Base-by-base conservation (phyloP, 2,329 filamentous ascomycete genomes). In the Tolypocladium album region DNA sequence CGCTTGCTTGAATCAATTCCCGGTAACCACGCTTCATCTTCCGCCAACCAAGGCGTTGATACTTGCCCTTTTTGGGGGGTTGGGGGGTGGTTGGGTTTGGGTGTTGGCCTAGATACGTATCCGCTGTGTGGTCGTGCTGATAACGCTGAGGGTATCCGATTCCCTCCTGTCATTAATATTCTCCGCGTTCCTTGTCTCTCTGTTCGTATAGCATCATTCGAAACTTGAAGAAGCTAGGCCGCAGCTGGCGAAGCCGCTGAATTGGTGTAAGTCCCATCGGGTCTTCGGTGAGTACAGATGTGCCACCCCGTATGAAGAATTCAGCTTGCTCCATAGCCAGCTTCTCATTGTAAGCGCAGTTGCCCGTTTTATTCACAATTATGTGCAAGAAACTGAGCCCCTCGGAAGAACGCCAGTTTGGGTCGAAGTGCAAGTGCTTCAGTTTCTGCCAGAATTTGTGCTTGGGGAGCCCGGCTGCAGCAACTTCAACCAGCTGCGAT, bases 351-450 rank as follows among this genome's bases (percentile, higher is more conserved):
- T 52, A 59, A 1, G 20, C 52, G 15, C 42, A 9, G 5, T 2
- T 55, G 31, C 42, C 24, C 39, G 62, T 9, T 13, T 57, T 58
- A 5, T 58, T 11, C 39, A 64, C 58, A 22, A 64, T 59, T 6
- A 56, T 55, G 31, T 64, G 63, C 17, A 64, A 17, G 4, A 59
- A 58, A 2, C 27, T 43, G 24, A n/a, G 4, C 43, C 63, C 36
- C 43, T 39, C 12, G 6, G 6, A 22, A 17, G 56, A 47, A 9
- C 55, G 38, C 15, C 57, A 64, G 9, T 52, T 9, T 13, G 62
- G 57, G 12, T 61, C 17, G 11, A 64, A 64, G 2, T 38, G 11
- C 8, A 64, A 31, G 1, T 36, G n/a, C 4, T 11, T 20, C 39
- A 36, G n/a, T 7, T 56, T 56, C 0, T 34, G 22, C 38, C 27